Conservation (phyloP, 2,329 filamentous ascomycete genomes). For the Samsoniella hepiali region DNA sequence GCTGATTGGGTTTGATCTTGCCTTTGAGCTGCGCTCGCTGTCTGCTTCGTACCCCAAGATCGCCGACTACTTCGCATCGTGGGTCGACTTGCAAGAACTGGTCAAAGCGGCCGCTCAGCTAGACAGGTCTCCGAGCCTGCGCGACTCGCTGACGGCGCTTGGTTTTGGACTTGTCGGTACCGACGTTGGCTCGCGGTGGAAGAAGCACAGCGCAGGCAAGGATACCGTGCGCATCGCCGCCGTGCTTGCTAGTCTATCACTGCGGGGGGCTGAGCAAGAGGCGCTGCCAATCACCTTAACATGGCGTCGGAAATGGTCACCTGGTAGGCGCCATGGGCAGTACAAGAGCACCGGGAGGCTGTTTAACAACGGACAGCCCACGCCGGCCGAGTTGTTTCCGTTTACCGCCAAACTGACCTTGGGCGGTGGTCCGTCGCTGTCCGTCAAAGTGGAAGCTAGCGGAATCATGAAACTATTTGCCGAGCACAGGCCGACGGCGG, state of each 20-base stretch:
- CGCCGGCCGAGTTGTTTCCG: not conserved
- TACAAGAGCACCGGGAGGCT: conserved; percentile 4
- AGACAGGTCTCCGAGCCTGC: not conserved
- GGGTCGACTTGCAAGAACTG: conserved; percentile 13
- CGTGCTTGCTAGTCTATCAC: not conserved
- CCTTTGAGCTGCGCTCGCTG: conserved; percentile 4
- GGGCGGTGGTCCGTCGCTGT: not conserved
- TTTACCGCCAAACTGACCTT: conserved; percentile 3
- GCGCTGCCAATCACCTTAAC: not conserved
- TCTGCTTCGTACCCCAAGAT: conserved; percentile 1
- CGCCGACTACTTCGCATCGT: conserved; percentile 1
- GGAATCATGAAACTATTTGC: not conserved
- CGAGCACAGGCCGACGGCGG: not conserved
- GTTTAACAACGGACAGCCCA: not conserved
- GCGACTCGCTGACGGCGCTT: conserved; percentile 8
- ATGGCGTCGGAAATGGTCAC: conserved; percentile 3
- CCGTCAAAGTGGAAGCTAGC: not conserved
- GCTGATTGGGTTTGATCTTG: conserved; percentile 8
- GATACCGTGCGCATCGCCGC: conserved; percentile 10
- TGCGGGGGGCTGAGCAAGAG: not conserved
- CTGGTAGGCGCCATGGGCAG: not conserved
- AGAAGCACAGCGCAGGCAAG: conserved; percentile 11
- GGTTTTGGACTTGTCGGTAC: not conserved
- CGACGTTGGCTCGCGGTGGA: conserved; percentile 4
- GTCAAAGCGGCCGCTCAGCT: not conserved